Conservation (phyloP, 2,329 filamentous ascomycete genomes). For the Botrytis hyacinthi region DNA sequence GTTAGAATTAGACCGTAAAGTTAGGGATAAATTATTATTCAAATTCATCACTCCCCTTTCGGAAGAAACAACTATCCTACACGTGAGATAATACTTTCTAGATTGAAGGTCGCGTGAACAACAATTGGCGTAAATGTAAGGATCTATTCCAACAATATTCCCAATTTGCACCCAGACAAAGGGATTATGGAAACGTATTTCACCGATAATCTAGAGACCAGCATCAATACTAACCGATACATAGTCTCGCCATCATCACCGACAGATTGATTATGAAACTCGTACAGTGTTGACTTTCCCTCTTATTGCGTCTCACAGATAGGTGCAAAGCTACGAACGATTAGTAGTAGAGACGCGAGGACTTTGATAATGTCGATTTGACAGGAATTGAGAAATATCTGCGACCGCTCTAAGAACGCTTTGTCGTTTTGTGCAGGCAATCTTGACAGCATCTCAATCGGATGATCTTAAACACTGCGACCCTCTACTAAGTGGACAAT, state of each 20-base stretch:
- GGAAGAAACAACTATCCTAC: background rate
- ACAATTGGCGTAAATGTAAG: background rate
- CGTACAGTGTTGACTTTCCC: background rate
- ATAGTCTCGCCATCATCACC: background rate
- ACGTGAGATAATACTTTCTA: background rate
- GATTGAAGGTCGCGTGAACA: background rate
- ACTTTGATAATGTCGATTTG: background rate
- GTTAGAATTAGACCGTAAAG: no score
- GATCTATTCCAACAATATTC: background rate
- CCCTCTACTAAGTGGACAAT: background rate
- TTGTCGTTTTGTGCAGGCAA: background rate
- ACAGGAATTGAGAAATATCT: background rate
- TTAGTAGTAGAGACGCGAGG: background rate
- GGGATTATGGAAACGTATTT: background rate
- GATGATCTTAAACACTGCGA: background rate
- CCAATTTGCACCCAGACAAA: background rate
- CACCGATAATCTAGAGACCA: background rate
- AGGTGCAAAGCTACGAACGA: background rate
- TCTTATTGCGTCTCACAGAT: background rate
- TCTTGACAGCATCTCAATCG: no score
- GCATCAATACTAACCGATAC: background rate
- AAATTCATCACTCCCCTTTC: background rate
- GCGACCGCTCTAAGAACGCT: no score
- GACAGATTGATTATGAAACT: fast-evolving
- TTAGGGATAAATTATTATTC: background rate